Evolutionary conservation across 345 rosid genomes (phyloP).

Genomic region (Hypericum perforatum): DNA sequence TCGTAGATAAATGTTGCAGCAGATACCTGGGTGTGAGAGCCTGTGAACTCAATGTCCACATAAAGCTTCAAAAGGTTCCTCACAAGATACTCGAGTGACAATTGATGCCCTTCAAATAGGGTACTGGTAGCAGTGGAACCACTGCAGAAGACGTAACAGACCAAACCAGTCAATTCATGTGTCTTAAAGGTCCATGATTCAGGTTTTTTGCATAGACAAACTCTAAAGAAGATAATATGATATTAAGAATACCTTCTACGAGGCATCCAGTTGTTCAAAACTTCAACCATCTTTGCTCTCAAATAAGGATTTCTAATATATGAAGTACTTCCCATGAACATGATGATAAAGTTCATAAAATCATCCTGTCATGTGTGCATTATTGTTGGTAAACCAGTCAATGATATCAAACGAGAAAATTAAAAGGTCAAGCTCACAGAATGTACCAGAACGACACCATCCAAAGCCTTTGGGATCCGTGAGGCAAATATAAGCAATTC

Average conservation of each 20-base stretch:
- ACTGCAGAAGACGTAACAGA: constrained; percentile 32
- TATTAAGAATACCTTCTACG: constrained; percentile 52
- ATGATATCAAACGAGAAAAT: background rate
- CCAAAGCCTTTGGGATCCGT: constrained; percentile 81
- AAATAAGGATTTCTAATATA: constrained; percentile 86
- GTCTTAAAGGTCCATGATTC: background rate
- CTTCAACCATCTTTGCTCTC: constrained; percentile 99
- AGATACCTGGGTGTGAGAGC: constrained; percentile 94
- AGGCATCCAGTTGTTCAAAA: constrained; percentile 98
- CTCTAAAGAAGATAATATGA: background rate
- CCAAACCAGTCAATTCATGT: constrained; percentile 1
- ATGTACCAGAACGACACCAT: constrained; percentile 72
- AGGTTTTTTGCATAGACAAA: background rate
- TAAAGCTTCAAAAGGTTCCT: constrained; percentile 94
- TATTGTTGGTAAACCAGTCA: constrained; percentile 2
- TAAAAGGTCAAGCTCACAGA: background rate
- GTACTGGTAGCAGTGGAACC: constrained; percentile 71
- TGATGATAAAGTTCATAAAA: constrained; percentile 94
- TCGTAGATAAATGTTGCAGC: background rate
- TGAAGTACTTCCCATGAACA: constrained; percentile 94
- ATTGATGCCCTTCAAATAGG: constrained; percentile 88
- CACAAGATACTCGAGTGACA: constrained; percentile 89
- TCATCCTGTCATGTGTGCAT: constrained; percentile 60
- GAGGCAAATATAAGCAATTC: constrained; percentile 91
- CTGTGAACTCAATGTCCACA: constrained; percentile 99